A percentile compares a stretch with the other conserved stretches of the same genome.
phyloP scores from a whole-genome alignment of 2,329 filamentous ascomycete species.

The Zymoseptoria brevis region DNA sequence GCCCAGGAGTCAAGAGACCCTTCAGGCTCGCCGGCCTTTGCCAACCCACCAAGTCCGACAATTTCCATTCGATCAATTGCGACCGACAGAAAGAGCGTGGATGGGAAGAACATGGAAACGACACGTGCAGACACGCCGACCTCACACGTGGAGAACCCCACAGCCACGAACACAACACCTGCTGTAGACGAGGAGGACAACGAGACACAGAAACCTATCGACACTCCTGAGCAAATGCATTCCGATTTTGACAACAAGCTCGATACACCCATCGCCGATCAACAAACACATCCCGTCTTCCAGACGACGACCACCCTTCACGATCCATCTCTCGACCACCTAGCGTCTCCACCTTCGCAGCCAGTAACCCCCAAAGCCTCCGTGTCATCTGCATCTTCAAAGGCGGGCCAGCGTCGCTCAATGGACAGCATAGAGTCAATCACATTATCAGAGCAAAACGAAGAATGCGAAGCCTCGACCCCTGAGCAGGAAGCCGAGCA shows the following conservation, averaged over 20 bases:
- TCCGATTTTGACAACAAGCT: conserved; percentile 1
- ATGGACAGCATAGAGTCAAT: conserved; percentile 27
- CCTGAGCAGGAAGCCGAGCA: conserved; percentile 12
- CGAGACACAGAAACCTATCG: neutral
- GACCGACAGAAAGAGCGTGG: neutral
- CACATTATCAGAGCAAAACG: conserved; percentile 24
- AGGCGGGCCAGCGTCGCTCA: conserved; percentile 14
- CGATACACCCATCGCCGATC: conserved; percentile 11
- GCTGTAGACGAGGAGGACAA: neutral
- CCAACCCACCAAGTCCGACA: neutral
- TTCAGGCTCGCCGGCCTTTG: neutral
- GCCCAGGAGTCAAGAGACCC: neutral
- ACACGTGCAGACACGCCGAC: conserved; percentile 4
- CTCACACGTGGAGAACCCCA: neutral
- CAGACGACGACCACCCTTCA: conserved; percentile 14
- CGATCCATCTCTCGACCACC: conserved; percentile 13
- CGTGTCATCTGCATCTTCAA: conserved; percentile 8
- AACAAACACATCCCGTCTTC: conserved; percentile 12
- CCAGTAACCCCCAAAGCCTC: conserved; percentile 11
- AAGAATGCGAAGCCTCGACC: conserved; percentile 23
- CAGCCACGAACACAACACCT: neutral
- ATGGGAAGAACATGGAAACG: neutral
- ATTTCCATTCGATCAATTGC: neutral
- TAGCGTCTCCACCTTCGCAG: conserved; percentile 11
- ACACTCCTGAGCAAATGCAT: neutral